These are phyloP conservation scores for Rhododendron vialii DNA, from an alignment of 148 eudicot species.

Conservation along the genomic window DNA sequence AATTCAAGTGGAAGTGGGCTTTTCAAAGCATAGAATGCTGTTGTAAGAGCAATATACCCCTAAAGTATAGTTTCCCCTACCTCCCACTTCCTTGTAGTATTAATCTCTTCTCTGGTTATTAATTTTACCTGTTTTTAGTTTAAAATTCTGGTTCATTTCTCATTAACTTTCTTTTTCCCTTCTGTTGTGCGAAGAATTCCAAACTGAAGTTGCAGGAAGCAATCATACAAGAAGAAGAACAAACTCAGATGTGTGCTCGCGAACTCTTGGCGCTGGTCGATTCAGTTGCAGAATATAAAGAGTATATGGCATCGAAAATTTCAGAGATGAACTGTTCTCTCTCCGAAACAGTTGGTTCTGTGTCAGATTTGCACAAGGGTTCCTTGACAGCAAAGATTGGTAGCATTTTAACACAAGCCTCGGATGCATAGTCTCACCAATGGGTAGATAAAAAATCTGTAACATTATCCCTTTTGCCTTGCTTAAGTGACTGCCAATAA, in stretches of 20 bases:
- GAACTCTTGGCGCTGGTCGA: constrained; percentile 68
- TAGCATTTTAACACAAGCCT: constrained; percentile 1
- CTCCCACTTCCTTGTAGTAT: background rate
- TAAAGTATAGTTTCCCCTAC: background rate
- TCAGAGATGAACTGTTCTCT: constrained; percentile 52
- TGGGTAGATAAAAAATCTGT: background rate
- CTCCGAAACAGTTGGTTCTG: constrained; percentile 33
- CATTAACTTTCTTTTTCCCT: background rate
- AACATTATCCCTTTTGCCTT: background rate
- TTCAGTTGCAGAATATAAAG: constrained; percentile 70
- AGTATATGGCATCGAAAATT: constrained; percentile 52
- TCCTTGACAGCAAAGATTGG: constrained; percentile 21
- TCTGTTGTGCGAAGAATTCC: constrained; percentile 36
- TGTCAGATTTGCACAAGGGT: constrained; percentile 47
- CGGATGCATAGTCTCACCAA: background rate
- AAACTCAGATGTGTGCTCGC: constrained; percentile 55
- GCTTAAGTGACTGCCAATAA: background rate
- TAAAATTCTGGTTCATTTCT: background rate
- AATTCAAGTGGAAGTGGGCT: background rate
- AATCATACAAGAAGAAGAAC: constrained; percentile 42
- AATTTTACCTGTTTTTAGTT: background rate
- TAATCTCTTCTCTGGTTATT: background rate
- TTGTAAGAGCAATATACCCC: background rate
- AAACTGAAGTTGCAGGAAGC: constrained; percentile 51
- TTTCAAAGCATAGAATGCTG: background rate